Base-by-base conservation (phyloP, 75 land plant species). In the Cryptomeria japonica region DNA sequence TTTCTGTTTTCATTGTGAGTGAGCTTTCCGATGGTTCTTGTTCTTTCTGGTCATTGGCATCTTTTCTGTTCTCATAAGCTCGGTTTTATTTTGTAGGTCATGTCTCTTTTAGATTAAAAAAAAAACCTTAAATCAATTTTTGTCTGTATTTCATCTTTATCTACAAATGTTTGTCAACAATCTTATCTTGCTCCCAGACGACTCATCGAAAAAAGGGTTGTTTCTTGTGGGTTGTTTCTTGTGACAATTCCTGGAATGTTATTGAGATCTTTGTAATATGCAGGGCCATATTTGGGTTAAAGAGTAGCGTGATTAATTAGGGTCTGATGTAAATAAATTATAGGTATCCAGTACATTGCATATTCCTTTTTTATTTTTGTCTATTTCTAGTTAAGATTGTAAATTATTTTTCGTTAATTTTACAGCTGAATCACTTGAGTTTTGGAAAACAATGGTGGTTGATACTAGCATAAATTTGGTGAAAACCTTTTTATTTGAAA, bases 371-470 rank as follows among this genome's bases (percentile, higher is more conserved):
- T 82, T 82, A 28, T n/a, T 31, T 25, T n/a, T 42, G 31, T 82
- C 46, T 46, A 38, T 82, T 12, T 46, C 28, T 28, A 44, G 49
- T 82, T 82, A 82, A 46, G 51, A 82, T 82, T 28, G 32, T 82
- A 41, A 82, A 75, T 28, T 46, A 82, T 38, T 12, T 44, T 44
- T 3, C 46, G 51, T 46, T 22, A 34, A 82, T 44, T 73, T 88
- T 37, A 2, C 86, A 95, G 96, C 92, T 38, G 55, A 88, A 32
- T 82, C 89, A 1, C 84, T 76, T 15, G 90, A 90, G 18, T 73
- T 68, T 38, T 95, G 96, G 96, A 83, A 79, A 10, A 87, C 15
- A 82, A 25, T 84, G 47, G 96, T 90, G 68, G 92, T 91, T 39
- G 85, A 90, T 47, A 91, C 96, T 36, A 89, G 93, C 36, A 87